A percentile compares a stretch with the other conserved stretches of the same genome.
These are phyloP conservation scores for Exidia glandulosa DNA, from an alignment of 768 basidiomycete genomes.

Conservation along the genomic window DNA sequence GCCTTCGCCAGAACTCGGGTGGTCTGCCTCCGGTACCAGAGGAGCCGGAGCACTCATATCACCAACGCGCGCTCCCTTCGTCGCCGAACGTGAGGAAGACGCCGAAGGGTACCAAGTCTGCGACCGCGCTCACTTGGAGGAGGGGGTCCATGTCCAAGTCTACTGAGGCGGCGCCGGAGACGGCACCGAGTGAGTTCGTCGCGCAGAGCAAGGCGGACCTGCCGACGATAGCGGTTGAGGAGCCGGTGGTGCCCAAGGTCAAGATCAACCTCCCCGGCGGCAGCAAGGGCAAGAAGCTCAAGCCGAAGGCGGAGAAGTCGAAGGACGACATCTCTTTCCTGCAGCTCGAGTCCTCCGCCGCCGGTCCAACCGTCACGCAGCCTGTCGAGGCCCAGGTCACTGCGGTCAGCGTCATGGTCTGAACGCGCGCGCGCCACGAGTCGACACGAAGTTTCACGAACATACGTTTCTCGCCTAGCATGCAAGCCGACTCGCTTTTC, in stretches of 20 bases:
- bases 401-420: too few relatives aligned
- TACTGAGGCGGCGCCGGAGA: background rate
- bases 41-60: background rate
- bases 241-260: background rate
- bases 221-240: background rate
- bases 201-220: background rate
- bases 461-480: too few relatives aligned
- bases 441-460: too few relatives aligned
- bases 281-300: background rate
- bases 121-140: background rate
- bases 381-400: too few relatives aligned
- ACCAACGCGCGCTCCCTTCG: background rate
- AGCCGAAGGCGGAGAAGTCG: background rate
- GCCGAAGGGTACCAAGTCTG: background rate
- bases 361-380: too few relatives aligned
- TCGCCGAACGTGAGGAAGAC: background rate
- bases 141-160: background rate
- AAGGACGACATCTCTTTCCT: background rate
- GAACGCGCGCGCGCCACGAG: too few relatives aligned
- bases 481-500: too few relatives aligned
- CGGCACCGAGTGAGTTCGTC: background rate
- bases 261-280: background rate
- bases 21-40: background rate
- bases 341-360: too few relatives aligned
- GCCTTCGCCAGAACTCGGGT: background rate